Conservation (phyloP, 495 filamentous ascomycete genomes). For the Aspergillus wentii region DNA sequence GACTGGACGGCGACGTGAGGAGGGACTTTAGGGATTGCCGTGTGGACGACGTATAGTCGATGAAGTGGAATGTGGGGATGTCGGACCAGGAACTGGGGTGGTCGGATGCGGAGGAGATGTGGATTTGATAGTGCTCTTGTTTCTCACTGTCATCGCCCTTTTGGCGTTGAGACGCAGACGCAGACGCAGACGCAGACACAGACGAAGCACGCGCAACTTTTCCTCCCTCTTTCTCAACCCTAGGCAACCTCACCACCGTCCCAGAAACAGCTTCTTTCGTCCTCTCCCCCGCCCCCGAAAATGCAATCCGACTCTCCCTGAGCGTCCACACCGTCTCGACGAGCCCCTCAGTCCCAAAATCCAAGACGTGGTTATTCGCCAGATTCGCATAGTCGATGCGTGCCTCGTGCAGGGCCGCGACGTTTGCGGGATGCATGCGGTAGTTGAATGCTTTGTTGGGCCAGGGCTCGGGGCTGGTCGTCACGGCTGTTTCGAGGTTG, state of each 20-base stretch:
- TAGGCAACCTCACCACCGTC: slow-evolving; percentile 19
- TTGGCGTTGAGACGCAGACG: slow-evolving; percentile 20
- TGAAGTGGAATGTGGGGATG: slow-evolving; percentile 22
- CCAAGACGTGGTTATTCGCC: slow-evolving; percentile 38
- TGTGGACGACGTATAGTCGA: slow-evolving; percentile 26
- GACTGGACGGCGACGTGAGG: slow-evolving; percentile 4
- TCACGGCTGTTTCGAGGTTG: slow-evolving; percentile 41
- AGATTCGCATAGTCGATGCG: slow-evolving; percentile 28
- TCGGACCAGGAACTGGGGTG: slow-evolving; percentile 19
- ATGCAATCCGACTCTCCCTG: slow-evolving; percentile 12
- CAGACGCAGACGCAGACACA: slow-evolving; percentile 16
- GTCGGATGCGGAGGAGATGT: slow-evolving; percentile 25
- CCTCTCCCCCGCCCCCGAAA: slow-evolving; percentile 25
- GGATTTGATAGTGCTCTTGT: slow-evolving; percentile 6
- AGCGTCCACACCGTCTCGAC: slow-evolving; percentile 27
- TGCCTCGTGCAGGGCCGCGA: slow-evolving; percentile 22
- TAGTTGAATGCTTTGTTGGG: slow-evolving; percentile 40
- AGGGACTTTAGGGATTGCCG: slow-evolving; percentile 15
- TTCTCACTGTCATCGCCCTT: not conserved
- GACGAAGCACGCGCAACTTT: not conserved
- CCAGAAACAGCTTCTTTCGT: slow-evolving; percentile 22
- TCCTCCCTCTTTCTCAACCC: too few relatives aligned
- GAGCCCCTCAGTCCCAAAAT: slow-evolving; percentile 28
- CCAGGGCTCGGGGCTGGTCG: slow-evolving; percentile 24
- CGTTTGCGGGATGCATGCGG: slow-evolving; percentile 37